These are phyloP conservation scores for Yarrowia phangngaensis DNA, from an alignment of 805 yeast genomes.

Conservation along the genomic window DNA sequence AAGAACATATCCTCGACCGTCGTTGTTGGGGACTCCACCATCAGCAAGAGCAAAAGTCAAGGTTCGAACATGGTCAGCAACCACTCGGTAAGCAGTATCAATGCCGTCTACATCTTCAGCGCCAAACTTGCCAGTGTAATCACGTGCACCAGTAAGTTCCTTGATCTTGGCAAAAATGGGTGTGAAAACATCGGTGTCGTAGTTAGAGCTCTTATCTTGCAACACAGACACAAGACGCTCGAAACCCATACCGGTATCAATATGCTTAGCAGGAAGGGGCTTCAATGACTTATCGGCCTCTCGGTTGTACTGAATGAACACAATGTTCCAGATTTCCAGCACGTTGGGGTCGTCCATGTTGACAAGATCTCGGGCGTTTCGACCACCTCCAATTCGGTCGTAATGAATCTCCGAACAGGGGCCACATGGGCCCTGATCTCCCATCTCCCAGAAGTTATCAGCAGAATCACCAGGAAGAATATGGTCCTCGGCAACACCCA, in stretches of 20 bases:
- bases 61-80: conserved; percentile 98
- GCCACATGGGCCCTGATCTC: conserved; percentile 99
- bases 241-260: conserved; percentile 98
- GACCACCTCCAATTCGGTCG: conserved; percentile 90
- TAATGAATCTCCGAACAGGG: conserved; percentile 98
- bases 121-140: conserved; percentile 90
- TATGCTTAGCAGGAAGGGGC: conserved; percentile 87
- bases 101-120: conserved; percentile 88
- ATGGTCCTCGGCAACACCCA: conserved; percentile 88
- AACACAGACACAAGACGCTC: conserved; percentile 93
- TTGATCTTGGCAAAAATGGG: conserved; percentile 84
- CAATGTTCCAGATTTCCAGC: conserved; percentile 96
- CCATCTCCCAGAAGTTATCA: conserved; percentile 99
- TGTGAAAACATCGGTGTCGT: conserved; percentile 93
- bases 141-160: conserved; percentile 89
- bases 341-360: conserved; percentile 98
- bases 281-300: conserved; percentile 79
- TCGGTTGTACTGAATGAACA: conserved; percentile 94
- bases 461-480: conserved; percentile 84
- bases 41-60: conserved; percentile 93
- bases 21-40: conserved; percentile 99
- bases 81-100: conserved; percentile 96
- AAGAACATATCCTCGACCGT: conserved; percentile 97
- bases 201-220: conserved; percentile 87
- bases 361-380: conserved; percentile 87